Conservation (phyloP, 768 basidiomycete genomes). For the Steccherinum ochraceum region DNA sequence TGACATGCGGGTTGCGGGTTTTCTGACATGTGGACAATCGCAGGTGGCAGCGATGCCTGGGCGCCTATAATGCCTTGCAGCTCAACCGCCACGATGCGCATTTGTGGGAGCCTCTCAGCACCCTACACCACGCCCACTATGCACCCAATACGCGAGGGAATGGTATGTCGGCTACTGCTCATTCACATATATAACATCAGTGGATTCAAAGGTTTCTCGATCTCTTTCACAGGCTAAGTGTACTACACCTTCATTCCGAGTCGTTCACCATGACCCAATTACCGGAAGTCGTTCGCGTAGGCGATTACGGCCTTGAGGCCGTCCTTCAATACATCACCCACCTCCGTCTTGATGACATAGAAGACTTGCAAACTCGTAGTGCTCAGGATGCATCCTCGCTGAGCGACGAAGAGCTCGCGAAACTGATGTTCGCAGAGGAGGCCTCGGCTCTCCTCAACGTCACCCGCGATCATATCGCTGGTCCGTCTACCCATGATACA, state of each 20-base stretch:
- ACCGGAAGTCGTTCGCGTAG: neutral
- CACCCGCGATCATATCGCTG: constrained; percentile 6
- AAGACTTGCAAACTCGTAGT: constrained; percentile 8
- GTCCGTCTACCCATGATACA: neutral
- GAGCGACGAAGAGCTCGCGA: constrained; percentile 19
- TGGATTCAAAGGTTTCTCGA: neutral
- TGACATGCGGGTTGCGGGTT: too few relatives aligned
- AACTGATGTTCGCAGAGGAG: constrained; percentile 16
- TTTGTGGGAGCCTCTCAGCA: neutral
- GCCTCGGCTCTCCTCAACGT: constrained; percentile 11
- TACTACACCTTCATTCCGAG: neutral
- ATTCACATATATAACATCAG: neutral
- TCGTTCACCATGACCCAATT: neutral
- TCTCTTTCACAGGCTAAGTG: neutral
- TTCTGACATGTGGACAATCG: too few relatives aligned
- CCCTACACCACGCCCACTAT: neutral
- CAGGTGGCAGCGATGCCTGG: too few relatives aligned
- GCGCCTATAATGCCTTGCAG: too few relatives aligned
- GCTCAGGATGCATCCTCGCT: neutral
- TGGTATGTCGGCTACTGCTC: too few relatives aligned
- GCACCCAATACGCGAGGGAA: neutral
- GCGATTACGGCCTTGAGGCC: constrained; percentile 3
- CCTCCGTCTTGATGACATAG: constrained; percentile 11
- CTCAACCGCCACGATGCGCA: too few relatives aligned
- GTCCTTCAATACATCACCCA: constrained; percentile 12